Evolutionary conservation across 306 rosid genomes (phyloP).

Genomic region (Pterocarpus macrocarpus): DNA sequence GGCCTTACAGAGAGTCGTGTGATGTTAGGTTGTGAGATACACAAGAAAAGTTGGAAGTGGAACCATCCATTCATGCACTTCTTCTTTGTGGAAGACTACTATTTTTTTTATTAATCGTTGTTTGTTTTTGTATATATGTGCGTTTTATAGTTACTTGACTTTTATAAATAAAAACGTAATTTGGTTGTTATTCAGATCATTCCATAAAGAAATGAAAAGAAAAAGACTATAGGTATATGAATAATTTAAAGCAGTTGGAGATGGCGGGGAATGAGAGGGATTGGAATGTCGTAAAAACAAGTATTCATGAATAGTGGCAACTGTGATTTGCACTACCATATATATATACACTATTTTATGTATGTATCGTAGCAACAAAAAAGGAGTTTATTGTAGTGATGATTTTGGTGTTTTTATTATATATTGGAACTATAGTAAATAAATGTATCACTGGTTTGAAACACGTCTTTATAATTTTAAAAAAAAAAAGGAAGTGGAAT

Average conservation of each 20-base stretch:
- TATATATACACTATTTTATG: too few relatives aligned
- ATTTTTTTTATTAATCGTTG: neutral
- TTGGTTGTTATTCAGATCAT: neutral
- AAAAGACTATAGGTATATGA: neutral
- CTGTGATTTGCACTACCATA: too few relatives aligned
- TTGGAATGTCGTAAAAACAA: too few relatives aligned
- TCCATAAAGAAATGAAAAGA: neutral
- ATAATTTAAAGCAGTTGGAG: neutral
- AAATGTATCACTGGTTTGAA: too few relatives aligned
- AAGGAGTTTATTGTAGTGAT: too few relatives aligned
- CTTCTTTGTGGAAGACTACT: neutral
- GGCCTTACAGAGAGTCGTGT: constrained; percentile 39
- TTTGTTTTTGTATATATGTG: neutral
- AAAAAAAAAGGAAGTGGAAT: too few relatives aligned
- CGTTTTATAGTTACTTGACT: neutral
- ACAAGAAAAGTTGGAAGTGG: constrained; percentile 23
- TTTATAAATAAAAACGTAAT: too few relatives aligned
- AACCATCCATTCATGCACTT: constrained; percentile 20
- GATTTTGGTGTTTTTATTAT: too few relatives aligned
- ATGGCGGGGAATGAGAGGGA: neutral
- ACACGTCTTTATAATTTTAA: too few relatives aligned
- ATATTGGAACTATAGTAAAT: too few relatives aligned
- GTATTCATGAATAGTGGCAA: too few relatives aligned
- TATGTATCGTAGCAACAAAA: too few relatives aligned
- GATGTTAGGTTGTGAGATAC: constrained; percentile 32